Evolutionary conservation across 352 stramenopile species (phyloP).

Genomic region (Globisporangium paddicum): DNA sequence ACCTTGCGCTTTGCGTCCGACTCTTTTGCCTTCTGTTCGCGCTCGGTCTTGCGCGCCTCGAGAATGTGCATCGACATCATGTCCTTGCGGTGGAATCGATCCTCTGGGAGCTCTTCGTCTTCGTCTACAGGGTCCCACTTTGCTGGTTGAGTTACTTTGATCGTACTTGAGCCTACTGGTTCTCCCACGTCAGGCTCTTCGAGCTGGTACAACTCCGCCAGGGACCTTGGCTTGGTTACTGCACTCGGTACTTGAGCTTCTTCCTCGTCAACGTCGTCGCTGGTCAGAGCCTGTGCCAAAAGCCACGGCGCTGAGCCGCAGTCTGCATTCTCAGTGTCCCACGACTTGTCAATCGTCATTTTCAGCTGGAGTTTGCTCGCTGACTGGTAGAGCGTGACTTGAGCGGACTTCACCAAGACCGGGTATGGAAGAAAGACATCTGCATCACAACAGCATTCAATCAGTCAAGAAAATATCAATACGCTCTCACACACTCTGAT

Average conservation of each 20-base stretch:
- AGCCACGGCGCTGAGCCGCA: slow-evolving; percentile 64
- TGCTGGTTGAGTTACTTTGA: slow-evolving; percentile 3
- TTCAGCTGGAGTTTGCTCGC: slow-evolving; percentile 35
- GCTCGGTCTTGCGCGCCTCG: slow-evolving; percentile 58
- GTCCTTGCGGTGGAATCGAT: slow-evolving; percentile 74
- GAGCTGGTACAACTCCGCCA: slow-evolving; percentile 72
- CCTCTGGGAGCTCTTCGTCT: slow-evolving; percentile 73
- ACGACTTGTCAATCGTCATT: slow-evolving; percentile 48
- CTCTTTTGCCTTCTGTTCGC: slow-evolving; percentile 57
- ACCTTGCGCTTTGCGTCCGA: slow-evolving; percentile 40
- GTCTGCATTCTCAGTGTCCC: slow-evolving; percentile 35
- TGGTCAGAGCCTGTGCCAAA: slow-evolving; percentile 42
- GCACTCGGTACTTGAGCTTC: slow-evolving; percentile 1
- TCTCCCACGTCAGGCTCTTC: slow-evolving; percentile 11
- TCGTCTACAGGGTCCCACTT: slow-evolving; percentile 64
- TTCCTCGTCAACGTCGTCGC: slow-evolving; percentile 17
- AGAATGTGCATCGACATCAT: slow-evolving; percentile 88
- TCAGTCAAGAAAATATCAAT: too few relatives aligned
- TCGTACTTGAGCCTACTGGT: not conserved
- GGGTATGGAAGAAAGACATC: slow-evolving; percentile 67
- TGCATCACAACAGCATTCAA: too few relatives aligned
- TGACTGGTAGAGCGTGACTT: slow-evolving; percentile 27
- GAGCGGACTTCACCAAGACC: slow-evolving; percentile 27
- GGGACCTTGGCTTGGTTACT: slow-evolving; percentile 28
- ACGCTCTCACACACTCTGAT: too few relatives aligned